A percentile compares a stretch with the other conserved stretches of the same genome.
Evolutionary conservation across 2,329 filamentous ascomycete genomes (phyloP).

Genomic region (Diaporthe sp.): DNA sequence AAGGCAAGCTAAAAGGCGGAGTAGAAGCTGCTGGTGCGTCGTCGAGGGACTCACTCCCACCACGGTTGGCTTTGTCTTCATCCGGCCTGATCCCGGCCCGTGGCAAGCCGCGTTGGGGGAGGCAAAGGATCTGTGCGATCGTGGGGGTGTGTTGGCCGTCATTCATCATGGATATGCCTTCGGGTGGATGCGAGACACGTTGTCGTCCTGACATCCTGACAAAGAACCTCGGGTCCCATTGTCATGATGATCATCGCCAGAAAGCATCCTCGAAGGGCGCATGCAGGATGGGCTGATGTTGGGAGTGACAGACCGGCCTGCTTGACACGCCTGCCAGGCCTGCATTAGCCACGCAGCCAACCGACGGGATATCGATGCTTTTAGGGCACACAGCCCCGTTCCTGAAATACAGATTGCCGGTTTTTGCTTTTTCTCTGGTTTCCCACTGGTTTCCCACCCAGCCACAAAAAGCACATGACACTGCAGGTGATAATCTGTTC

Average conservation of each 20-base stretch:
- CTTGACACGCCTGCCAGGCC: not conserved
- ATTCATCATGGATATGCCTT: not conserved
- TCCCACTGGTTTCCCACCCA: no score
- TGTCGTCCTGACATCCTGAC: not conserved
- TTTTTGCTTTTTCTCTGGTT: not conserved
- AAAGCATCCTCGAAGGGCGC: not conserved
- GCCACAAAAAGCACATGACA: conserved; percentile 7
- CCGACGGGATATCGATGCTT: not conserved
- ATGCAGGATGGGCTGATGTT: conserved; percentile 11
- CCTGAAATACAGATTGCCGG: not conserved
- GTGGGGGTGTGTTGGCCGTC: conserved; percentile 2
- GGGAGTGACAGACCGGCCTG: not conserved
- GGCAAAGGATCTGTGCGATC: not conserved
- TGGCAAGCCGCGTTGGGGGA: conserved; percentile 1
- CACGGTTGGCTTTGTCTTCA: conserved; percentile 11
- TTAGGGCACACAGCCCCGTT: not conserved
- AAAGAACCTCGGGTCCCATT: not conserved
- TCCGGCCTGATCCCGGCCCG: conserved; percentile 11
- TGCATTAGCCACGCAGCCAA: conserved; percentile 26
- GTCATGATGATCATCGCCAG: not conserved
- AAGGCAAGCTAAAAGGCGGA: conserved; percentile 28
- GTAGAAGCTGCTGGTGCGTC: conserved; percentile 3
- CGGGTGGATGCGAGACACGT: not conserved
- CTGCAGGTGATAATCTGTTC: conserved; percentile 29
- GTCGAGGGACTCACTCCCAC: not conserved